Percentiles rank a stretch among this genome's conserved stretches.
Evolutionary conservation across 805 yeast genomes (phyloP).

Genomic region (Pichia exigua): DNA sequence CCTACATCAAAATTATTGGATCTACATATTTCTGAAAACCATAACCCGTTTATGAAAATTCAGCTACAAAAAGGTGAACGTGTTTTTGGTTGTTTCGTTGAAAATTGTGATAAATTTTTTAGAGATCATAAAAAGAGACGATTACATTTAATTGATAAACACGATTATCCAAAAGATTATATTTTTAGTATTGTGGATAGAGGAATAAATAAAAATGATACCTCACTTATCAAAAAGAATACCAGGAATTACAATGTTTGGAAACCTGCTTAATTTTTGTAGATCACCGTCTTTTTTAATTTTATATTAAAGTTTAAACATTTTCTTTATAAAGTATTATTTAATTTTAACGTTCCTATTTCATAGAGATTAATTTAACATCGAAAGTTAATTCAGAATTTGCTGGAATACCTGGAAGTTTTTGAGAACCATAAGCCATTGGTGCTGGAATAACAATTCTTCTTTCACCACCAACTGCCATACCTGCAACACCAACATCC

Average conservation of each 20-base stretch:
- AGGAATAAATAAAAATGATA: constrained; percentile 19
- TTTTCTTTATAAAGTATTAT: neutral
- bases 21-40: constrained; percentile 45
- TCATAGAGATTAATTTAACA: constrained; percentile 84
- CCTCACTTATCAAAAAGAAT: constrained; percentile 17
- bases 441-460: constrained; percentile 92
- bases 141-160: constrained; percentile 43
- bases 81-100: constrained; percentile 36
- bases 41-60: constrained; percentile 39
- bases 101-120: constrained; percentile 34
- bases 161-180: constrained; percentile 37
- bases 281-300: neutral
- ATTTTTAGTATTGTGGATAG: constrained; percentile 24
- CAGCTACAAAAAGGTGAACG: constrained; percentile 31
- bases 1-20: constrained; percentile 37
- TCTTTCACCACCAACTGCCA: constrained; percentile 99
- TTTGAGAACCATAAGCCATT: constrained; percentile 92
- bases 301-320: neutral
- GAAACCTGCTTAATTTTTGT: constrained; percentile 9
- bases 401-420: constrained; percentile 95
- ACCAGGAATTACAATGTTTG: constrained; percentile 10
- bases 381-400: constrained; percentile 95
- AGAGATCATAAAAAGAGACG: constrained; percentile 33
- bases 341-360: constrained; percentile 32
- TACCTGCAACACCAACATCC: constrained; percentile 98